Conservation (phyloP, 2,329 filamentous ascomycete genomes). For the Diaporthe amygdali region DNA sequence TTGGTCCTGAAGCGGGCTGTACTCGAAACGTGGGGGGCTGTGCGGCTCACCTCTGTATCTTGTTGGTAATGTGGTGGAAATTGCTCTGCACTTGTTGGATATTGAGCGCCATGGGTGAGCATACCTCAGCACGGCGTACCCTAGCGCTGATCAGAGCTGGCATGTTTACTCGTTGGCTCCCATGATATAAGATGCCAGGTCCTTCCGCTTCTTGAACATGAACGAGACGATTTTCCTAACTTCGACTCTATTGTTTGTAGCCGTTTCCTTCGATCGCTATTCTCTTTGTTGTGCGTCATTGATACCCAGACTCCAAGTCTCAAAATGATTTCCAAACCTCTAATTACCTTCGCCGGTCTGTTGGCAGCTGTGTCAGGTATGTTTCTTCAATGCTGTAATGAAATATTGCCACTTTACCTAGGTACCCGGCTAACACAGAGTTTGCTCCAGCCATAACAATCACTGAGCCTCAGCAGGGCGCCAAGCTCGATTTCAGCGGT, state of each 20-base stretch:
- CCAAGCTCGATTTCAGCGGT: constrained; percentile 41
- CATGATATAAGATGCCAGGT: neutral
- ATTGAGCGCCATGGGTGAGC: neutral
- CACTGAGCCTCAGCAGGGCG: constrained; percentile 37
- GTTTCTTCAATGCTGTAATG: neutral
- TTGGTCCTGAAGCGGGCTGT: neutral
- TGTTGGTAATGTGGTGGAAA: neutral
- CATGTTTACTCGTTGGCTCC: neutral
- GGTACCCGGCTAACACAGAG: neutral
- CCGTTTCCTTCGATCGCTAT: neutral
- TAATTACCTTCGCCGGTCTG: constrained; percentile 18
- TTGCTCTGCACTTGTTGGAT: neutral
- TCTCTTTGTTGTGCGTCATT: neutral
- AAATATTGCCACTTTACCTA: too few species aligned
- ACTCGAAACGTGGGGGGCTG: neutral
- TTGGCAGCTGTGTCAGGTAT: constrained; percentile 21
- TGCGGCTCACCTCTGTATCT: neutral
- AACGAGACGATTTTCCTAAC: neutral
- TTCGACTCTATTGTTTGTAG: neutral
- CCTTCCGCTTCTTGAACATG: too few species aligned
- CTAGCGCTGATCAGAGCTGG: constrained; percentile 4
- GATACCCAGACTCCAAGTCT: too few species aligned
- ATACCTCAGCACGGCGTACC: neutral
- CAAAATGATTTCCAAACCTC: constrained; percentile 24
- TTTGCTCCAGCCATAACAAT: constrained; percentile 38